phyloP scores from a whole-genome alignment of 1,284 basidiomycete species.

The Ustilago curta region DNA sequence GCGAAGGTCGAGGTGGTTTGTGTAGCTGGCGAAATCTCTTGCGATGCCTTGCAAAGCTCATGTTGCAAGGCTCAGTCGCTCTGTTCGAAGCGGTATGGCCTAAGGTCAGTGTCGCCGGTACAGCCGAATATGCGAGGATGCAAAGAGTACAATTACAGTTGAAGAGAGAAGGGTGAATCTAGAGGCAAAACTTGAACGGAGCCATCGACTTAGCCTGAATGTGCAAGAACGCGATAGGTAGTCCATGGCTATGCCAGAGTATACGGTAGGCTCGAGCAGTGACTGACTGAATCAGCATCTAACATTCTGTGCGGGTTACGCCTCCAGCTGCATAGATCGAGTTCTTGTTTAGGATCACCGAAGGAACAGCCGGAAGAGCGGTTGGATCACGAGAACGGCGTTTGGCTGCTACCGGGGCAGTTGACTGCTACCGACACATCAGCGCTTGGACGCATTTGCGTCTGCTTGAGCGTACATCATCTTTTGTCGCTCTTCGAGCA shows the following conservation, averaged over 20 bases:
- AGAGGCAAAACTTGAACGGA: background rate
- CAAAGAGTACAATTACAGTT: constrained; percentile 14
- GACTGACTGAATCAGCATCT: background rate
- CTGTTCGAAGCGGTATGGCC: background rate
- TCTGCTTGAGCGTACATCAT: constrained; percentile 58
- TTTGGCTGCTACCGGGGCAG: background rate
- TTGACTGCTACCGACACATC: background rate
- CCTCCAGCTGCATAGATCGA: background rate
- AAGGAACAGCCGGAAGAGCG: background rate
- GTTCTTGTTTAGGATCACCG: background rate
- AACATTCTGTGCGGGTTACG: background rate
- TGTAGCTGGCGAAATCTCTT: background rate
- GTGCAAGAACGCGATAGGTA: background rate
- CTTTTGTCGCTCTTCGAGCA: constrained; percentile 65
- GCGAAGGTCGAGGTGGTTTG: too few species aligned
- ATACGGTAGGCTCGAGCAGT: too few species aligned
- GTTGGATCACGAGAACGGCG: background rate
- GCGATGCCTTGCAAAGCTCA: too few species aligned
- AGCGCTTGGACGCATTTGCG: constrained; percentile 9
- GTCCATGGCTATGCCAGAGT: background rate
- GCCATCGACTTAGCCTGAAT: background rate
- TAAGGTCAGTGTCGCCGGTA: too few species aligned
- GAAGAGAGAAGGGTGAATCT: background rate
- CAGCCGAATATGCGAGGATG: background rate
- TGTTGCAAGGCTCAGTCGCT: background rate